These are phyloP conservation scores for Cylindrotheca fusiformis DNA, from an alignment of 108 stramenopile genomes.

Conservation along the genomic window DNA sequence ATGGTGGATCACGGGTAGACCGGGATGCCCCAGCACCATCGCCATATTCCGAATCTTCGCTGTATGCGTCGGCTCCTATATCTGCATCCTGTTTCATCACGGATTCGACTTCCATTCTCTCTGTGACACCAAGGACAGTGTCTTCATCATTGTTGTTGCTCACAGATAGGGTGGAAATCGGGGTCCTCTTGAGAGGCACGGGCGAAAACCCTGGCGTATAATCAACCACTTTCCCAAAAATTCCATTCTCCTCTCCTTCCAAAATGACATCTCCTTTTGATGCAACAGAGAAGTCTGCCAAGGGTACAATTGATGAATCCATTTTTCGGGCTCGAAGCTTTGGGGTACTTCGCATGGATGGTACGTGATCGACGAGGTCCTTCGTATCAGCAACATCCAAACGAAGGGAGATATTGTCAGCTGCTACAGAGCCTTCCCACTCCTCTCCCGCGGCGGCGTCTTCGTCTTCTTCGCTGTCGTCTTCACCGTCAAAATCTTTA, in stretches of 20 bases:
- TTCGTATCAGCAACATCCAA: conserved; percentile 20
- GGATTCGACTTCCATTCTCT: background rate
- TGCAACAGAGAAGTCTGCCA: conserved; percentile 9
- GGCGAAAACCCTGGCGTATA: conserved; percentile 17
- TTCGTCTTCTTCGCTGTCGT: conserved; percentile 30
- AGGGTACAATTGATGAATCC: conserved; percentile 7
- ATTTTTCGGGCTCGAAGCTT: background rate
- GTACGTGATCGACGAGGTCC: conserved; percentile 28
- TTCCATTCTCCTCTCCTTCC: conserved; percentile 22
- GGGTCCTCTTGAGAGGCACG: background rate
- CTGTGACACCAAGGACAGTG: background rate
- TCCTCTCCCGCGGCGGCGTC: conserved; percentile 12
- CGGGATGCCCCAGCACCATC: too few species aligned
- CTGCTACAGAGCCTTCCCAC: background rate
- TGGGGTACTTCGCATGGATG: conserved; percentile 10
- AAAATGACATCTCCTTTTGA: conserved; percentile 4
- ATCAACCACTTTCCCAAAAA: conserved; percentile 37
- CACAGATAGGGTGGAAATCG: background rate
- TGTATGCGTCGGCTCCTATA: background rate
- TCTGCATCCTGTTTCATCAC: background rate
- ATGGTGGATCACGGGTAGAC: background rate
- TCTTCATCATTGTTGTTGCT: background rate
- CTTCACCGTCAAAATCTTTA: conserved; percentile 12
- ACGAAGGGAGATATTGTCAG: conserved; percentile 18
- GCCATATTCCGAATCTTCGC: background rate